A percentile compares a stretch with the other conserved stretches of the same genome.
Conservation (phyloP, 257 asterid genomes). For the Penstemon newberryi region DNA sequence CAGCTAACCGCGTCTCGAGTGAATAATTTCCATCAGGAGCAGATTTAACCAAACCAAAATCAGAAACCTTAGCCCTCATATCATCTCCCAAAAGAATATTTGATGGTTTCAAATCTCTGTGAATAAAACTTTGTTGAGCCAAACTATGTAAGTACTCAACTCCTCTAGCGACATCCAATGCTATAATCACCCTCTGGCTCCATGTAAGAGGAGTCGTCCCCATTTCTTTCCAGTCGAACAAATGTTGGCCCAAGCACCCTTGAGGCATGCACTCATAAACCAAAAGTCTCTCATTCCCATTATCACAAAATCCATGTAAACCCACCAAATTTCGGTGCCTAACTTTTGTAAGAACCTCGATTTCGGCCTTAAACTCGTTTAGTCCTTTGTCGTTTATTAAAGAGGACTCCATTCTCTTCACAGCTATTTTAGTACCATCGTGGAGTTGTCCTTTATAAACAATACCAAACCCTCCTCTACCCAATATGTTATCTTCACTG, state of each 20-base stretch:
- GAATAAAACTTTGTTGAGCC: slow-evolving; percentile 84
- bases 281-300: slow-evolving; percentile 68
- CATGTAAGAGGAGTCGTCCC: slow-evolving; percentile 49
- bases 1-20: slow-evolving; percentile 72
- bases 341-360: slow-evolving; percentile 78
- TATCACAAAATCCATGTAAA: slow-evolving; percentile 76
- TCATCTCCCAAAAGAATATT: slow-evolving; percentile 83
- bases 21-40: slow-evolving; percentile 70
- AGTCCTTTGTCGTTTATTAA: slow-evolving; percentile 49
- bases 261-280: slow-evolving; percentile 95
- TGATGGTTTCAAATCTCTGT: slow-evolving; percentile 86
- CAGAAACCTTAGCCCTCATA: slow-evolving; percentile 90
- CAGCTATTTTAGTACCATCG: slow-evolving; percentile 74
- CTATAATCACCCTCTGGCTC: slow-evolving; percentile 74
- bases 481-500: slow-evolving; percentile 53
- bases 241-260: slow-evolving; percentile 70
- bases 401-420: slow-evolving; percentile 78
- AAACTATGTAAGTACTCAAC: slow-evolving; percentile 83
- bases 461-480: slow-evolving; percentile 82
- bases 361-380: slow-evolving; percentile 77
- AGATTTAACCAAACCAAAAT: slow-evolving; percentile 82
- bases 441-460: slow-evolving; percentile 73
- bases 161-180: slow-evolving; percentile 88
- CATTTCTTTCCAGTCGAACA: slow-evolving; percentile 42
- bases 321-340: slow-evolving; percentile 75